Evolutionary conservation across 352 stramenopile species (phyloP).

Genomic region (Pythium insidiosum): DNA sequence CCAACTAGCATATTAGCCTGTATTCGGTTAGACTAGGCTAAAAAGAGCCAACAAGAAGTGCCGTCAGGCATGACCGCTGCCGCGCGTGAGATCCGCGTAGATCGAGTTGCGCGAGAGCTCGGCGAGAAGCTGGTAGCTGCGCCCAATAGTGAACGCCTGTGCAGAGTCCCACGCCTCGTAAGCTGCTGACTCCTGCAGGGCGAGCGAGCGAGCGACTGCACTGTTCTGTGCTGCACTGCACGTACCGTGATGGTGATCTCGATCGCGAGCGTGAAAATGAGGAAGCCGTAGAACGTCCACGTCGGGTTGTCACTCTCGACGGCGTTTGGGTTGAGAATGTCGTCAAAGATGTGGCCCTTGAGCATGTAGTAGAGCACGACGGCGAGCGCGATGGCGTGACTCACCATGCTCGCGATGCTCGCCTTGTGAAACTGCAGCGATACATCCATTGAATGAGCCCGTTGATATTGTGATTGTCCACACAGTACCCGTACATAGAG

Average conservation of each 20-base stretch:
- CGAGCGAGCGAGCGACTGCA: too few species aligned
- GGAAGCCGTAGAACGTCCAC: conserved; percentile 52
- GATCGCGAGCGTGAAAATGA: conserved; percentile 41
- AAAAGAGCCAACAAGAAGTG: too few species aligned
- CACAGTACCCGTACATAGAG: too few species aligned
- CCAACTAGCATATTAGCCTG: too few species aligned
- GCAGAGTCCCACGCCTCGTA: too few species aligned
- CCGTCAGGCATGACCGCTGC: conserved; percentile 18
- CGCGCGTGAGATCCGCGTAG: conserved; percentile 29
- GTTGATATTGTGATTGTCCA: neutral
- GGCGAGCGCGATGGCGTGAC: conserved; percentile 47
- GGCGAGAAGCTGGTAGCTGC: conserved; percentile 46
- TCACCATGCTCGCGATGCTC: conserved; percentile 37
- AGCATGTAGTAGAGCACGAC: conserved; percentile 53
- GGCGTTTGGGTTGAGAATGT: conserved; percentile 23
- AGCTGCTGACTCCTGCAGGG: too few species aligned
- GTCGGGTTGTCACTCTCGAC: conserved; percentile 19
- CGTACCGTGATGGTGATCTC: conserved; percentile 58
- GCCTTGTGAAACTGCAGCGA: conserved; percentile 45
- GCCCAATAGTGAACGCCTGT: conserved; percentile 45
- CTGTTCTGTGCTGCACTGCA: too few species aligned
- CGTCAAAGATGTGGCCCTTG: conserved; percentile 43
- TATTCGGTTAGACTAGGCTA: too few species aligned
- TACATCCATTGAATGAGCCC: neutral
- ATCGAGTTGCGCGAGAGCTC: conserved; percentile 70